Conservation (phyloP, 139 green algal genomes). For the Coelastrella sp. region DNA sequence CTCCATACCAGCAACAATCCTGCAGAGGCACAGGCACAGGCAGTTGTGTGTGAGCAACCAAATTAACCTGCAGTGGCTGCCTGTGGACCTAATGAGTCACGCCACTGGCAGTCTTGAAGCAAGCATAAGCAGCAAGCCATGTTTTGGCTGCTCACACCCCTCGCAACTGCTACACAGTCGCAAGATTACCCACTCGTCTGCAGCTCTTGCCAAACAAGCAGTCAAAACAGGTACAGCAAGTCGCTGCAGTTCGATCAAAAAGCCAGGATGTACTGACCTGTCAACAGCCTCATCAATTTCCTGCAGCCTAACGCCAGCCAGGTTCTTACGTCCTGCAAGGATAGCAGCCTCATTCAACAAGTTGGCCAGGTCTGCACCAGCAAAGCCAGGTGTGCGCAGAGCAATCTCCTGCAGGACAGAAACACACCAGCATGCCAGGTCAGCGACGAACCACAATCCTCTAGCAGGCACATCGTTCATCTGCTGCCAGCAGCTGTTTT, state of each 20-base stretch:
- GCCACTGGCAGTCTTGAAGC: too few relatives aligned
- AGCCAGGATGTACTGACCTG: conserved; percentile 75
- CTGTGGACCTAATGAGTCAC: too few relatives aligned
- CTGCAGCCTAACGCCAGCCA: conserved; percentile 71
- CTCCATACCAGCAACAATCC: conserved; percentile 96
- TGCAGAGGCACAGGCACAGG: conserved; percentile 31
- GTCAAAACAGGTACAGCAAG: not conserved
- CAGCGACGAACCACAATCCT: too few relatives aligned
- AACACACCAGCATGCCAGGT: not conserved
- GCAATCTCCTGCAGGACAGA: conserved; percentile 28
- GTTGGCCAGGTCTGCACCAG: conserved; percentile 97
- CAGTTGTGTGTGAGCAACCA: too few relatives aligned
- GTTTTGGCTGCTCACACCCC: too few relatives aligned
- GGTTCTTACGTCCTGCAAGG: conserved; percentile 90
- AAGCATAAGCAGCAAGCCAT: too few relatives aligned
- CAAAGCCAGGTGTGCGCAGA: conserved; percentile 79
- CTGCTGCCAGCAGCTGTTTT: too few relatives aligned
- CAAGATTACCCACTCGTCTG: not conserved
- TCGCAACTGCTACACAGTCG: too few relatives aligned
- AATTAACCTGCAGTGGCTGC: too few relatives aligned
- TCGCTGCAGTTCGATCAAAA: not conserved
- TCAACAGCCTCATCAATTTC: conserved; percentile 99
- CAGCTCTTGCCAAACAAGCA: not conserved
- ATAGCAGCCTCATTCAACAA: conserved; percentile 99
- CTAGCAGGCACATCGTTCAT: too few relatives aligned